phyloP scores from a whole-genome alignment of 2,329 filamentous ascomycete species.

The Ascosphaera apis region DNA sequence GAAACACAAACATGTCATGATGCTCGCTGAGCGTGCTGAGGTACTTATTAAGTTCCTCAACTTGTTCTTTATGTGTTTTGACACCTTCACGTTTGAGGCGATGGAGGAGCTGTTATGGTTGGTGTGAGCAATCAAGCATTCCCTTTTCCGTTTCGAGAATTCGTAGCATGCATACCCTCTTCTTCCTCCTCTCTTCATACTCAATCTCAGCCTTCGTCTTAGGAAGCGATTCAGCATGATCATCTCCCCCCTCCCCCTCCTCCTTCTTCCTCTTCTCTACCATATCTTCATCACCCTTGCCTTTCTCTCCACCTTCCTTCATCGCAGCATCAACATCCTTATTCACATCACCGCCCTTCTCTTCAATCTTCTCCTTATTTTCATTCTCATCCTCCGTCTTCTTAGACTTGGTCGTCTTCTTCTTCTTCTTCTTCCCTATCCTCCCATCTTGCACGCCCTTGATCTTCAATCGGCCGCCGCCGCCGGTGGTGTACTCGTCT shows the following conservation, averaged over 20 bases:
- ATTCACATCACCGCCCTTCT: conserved; percentile 8
- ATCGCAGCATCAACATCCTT: conserved; percentile 4
- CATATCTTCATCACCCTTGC: conserved; percentile 4
- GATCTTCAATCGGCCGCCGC: too few species aligned
- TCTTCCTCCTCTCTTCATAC: conserved; percentile 59
- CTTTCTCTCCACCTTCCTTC: conserved; percentile 6
- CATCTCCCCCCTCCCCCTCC: conserved; percentile 7
- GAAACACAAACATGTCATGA: conserved; percentile 59
- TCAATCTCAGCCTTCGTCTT: conserved; percentile 73
- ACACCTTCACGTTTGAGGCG: conserved; percentile 61
- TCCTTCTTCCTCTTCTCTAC: conserved; percentile 10
- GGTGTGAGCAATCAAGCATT: conserved; percentile 4
- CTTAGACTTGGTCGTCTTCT: conserved; percentile 9
- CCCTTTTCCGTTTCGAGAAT: not conserved
- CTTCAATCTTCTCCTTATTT: conserved; percentile 8
- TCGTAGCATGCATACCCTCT: conserved; percentile 38
- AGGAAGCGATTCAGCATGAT: conserved; percentile 10
- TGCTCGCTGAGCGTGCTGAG: conserved; percentile 82
- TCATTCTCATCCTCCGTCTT: conserved; percentile 7
- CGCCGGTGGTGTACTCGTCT: too few species aligned
- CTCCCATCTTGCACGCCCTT: too few species aligned
- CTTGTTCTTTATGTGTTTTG: conserved; percentile 91
- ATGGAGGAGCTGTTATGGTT: conserved; percentile 44
- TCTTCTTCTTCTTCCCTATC: conserved; percentile 22
- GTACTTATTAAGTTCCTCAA: conserved; percentile 89